Base-by-base conservation (phyloP, 192 early-diverging fungal species). In the Backusella circina region DNA sequence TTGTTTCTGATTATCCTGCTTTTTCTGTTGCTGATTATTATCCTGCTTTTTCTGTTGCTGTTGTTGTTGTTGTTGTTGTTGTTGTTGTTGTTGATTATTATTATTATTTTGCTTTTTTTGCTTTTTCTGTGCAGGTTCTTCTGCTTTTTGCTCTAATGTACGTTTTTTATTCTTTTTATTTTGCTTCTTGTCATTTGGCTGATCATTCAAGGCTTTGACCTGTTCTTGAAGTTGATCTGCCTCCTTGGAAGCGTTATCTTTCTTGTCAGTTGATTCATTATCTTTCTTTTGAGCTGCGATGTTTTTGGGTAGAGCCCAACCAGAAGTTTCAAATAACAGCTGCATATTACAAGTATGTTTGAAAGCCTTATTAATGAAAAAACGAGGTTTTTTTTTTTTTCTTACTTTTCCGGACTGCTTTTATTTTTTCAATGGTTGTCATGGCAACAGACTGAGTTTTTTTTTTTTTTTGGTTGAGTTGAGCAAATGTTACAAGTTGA, bases 211-310 rank as follows among this genome's bases (percentile, higher is more conserved):
- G 30, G 71, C 16, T n/a, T 31, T 65, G 28, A 77, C 18, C 44
- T 77, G 76, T 12, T 37, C 70, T 38, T 77, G 76, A n/a, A 77
- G 18, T 23, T 67, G 37, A 54, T 77, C 76, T 2, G 76, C 76
- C 44, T 77, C 76, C 12, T 72, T 54, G 10, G 76, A 67, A 4
- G 65, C 10, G 7, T 12, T 16, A 10, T 57, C 26, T 7, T 65
- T 74, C 30, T 28, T 28, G 5, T n/a, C 18, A 13, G 18, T 68
- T 35, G 32, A 37, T 36, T 38, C 36, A 1, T 23, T 36, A 33
- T 65, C 38, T 8, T 70, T 51, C 26, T 67, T 57, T 32, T 77
- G 64, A 13, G 70, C 15, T 3, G 61, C 65, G 38, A 77, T 67
- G 13, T 26, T 38, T 28, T 57, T 73, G 12, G 76, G 76, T 51